These are phyloP conservation scores for Marasmius tenuissimus DNA, from an alignment of 1,284 basidiomycete species.

Conservation along the genomic window DNA sequence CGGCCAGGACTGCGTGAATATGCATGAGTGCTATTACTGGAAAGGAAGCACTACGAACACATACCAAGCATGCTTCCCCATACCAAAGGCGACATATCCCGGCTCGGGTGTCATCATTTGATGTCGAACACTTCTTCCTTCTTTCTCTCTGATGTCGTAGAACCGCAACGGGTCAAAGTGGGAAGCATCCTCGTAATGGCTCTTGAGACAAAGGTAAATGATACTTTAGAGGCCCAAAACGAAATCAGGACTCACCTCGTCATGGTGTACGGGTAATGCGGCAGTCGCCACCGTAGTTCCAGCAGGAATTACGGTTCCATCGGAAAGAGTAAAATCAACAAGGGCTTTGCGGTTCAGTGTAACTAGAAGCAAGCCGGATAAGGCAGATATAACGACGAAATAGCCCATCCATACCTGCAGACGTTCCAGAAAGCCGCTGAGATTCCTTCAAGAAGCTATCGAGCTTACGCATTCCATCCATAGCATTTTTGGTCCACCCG, in stretches of 20 bases:
- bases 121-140: not conserved
- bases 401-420: not conserved
- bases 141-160: not conserved
- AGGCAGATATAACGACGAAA: not conserved
- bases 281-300: constrained; percentile 2
- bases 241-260: not conserved
- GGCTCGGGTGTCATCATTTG: not conserved
- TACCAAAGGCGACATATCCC: constrained; percentile 3
- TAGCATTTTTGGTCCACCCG: constrained; percentile 1
- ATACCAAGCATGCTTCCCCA: constrained; percentile 5
- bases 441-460: constrained; percentile 2
- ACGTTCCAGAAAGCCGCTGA: not conserved
- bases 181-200: not conserved
- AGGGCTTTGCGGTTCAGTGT: constrained; percentile 1
- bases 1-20: not conserved
- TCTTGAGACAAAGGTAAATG: not conserved
- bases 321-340: constrained; percentile 4
- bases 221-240: not conserved
- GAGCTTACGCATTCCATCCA: constrained; percentile 1
- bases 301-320: constrained; percentile 5
- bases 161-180: not conserved
- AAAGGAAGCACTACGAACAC: not conserved
- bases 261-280: not conserved
- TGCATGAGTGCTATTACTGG: not conserved
- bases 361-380: not conserved